Evolutionary conservation across 345 rosid species (phyloP).

Genomic region (Kandelia obovata): DNA sequence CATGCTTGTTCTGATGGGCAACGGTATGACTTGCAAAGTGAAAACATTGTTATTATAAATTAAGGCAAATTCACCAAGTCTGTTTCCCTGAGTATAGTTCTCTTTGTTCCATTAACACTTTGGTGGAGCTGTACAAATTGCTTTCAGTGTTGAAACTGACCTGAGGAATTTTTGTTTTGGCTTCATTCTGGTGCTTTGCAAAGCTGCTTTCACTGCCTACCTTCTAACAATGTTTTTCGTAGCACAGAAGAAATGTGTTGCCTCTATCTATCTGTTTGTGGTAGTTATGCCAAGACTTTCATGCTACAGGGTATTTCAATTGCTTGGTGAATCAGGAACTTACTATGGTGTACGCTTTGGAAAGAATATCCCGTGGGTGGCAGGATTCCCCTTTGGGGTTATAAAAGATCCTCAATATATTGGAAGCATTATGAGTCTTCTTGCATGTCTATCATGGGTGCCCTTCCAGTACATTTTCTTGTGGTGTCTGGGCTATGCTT

Average conservation of each 20-base stretch:
- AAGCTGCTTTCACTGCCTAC: neutral
- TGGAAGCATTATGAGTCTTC: slow-evolving; percentile 77
- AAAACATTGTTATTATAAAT: neutral
- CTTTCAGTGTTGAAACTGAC: neutral
- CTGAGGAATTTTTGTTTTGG: neutral
- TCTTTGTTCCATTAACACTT: neutral
- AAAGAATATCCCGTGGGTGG: too few species aligned
- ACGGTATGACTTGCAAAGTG: neutral
- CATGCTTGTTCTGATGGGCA: neutral
- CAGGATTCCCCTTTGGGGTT: slow-evolving; percentile 76
- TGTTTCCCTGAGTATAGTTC: neutral
- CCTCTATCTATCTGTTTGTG: neutral
- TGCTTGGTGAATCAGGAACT: slow-evolving; percentile 88
- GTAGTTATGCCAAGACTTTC: slow-evolving; percentile 3
- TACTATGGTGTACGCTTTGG: slow-evolving; percentile 37
- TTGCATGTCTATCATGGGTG: slow-evolving; percentile 72
- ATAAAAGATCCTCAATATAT: slow-evolving; percentile 89
- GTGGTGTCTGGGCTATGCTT: slow-evolving; percentile 69
- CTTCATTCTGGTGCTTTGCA: neutral
- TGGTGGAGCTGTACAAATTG: neutral
- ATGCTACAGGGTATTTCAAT: slow-evolving; percentile 67
- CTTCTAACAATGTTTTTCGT: neutral
- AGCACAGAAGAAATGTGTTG: neutral
- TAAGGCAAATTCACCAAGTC: neutral
- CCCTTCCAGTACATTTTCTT: slow-evolving; percentile 75